Evolutionary conservation across 495 filamentous ascomycete species (phyloP).

Genomic region (Podospora comata): DNA sequence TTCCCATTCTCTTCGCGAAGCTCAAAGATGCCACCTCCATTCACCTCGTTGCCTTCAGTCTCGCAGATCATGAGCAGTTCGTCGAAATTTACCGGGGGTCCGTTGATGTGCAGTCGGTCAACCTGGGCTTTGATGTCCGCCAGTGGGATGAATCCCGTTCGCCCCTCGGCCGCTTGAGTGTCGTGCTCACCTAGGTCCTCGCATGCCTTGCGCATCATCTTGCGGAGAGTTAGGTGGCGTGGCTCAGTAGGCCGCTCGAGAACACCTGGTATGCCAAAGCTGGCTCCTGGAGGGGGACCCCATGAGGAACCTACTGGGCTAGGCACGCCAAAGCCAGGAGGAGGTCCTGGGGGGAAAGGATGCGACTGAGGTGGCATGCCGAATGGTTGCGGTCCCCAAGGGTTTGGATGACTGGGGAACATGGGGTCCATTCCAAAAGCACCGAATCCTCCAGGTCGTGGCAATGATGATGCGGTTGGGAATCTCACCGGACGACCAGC

Average conservation of each 20-base stretch:
- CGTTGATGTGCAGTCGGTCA: constrained; percentile 49
- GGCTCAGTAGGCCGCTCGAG: constrained; percentile 35
- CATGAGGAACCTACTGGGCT: constrained; percentile 24
- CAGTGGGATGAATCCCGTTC: constrained; percentile 62
- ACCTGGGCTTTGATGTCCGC: constrained; percentile 63
- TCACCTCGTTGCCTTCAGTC: constrained; percentile 79
- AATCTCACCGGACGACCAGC: constrained; percentile 25
- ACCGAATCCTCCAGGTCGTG: neutral
- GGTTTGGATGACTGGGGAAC: constrained; percentile 26
- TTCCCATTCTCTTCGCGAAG: constrained; percentile 48
- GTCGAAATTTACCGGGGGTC: constrained; percentile 56
- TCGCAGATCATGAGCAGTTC: constrained; percentile 90
- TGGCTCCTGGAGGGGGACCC: constrained; percentile 27
- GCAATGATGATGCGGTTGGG: constrained; percentile 7
- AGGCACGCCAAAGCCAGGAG: constrained; percentile 26
- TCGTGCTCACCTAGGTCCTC: constrained; percentile 39
- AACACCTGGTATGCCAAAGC: constrained; percentile 31
- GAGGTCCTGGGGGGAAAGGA: constrained; percentile 23
- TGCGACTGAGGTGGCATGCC: constrained; percentile 19
- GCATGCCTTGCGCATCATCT: constrained; percentile 50
- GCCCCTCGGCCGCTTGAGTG: constrained; percentile 27
- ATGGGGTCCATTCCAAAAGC: constrained; percentile 33
- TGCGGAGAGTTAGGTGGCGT: constrained; percentile 44
- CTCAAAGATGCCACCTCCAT: constrained; percentile 83
- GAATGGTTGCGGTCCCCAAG: constrained; percentile 25